These are phyloP conservation scores for Purpureocillium takamizusanense DNA, from an alignment of 2,329 filamentous ascomycete genomes.

Conservation along the genomic window DNA sequence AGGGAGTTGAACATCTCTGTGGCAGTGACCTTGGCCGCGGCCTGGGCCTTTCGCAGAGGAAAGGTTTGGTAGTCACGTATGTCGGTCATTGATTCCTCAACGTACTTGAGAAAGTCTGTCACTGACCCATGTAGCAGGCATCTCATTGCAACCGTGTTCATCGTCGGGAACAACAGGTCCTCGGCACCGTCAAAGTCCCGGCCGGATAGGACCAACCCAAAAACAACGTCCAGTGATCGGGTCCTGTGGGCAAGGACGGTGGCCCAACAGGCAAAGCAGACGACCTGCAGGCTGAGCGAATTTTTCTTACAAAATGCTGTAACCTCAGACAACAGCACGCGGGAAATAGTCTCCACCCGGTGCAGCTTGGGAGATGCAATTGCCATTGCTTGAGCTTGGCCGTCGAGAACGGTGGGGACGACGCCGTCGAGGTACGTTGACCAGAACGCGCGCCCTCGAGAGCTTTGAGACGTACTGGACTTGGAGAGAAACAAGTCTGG, in stretches of 20 bases:
- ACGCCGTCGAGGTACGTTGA: conserved; percentile 50
- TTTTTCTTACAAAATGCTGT: conserved; percentile 54
- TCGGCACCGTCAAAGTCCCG: conserved; percentile 65
- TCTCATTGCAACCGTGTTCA: conserved; percentile 80
- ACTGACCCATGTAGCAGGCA: conserved; percentile 62
- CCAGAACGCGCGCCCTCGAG: conserved; percentile 53
- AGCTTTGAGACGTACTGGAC: conserved; percentile 9
- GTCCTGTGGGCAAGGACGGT: conserved; percentile 56
- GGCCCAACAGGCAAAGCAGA: conserved; percentile 72
- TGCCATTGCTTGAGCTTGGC: background rate
- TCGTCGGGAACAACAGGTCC: conserved; percentile 71
- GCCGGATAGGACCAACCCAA: conserved; percentile 77
- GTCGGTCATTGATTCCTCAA: conserved; percentile 60
- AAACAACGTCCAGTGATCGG: conserved; percentile 63
- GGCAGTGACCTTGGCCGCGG: conserved; percentile 23
- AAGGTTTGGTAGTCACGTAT: conserved; percentile 68
- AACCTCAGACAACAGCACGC: conserved; percentile 6
- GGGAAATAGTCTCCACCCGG: conserved; percentile 9
- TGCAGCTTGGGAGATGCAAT: conserved; percentile 1
- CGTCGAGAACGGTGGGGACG: conserved; percentile 23
- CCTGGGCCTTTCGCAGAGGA: conserved; percentile 62
- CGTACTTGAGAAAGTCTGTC: conserved; percentile 56
- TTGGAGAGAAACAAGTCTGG: conserved; percentile 42
- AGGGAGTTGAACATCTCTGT: conserved; percentile 43
- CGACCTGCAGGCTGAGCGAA: conserved; percentile 64